Evolutionary conservation across 116 monocot species (phyloP), one percentile per base, ranked within the genome.

Genomic region (Phalaenopsis hybrid): DNA sequence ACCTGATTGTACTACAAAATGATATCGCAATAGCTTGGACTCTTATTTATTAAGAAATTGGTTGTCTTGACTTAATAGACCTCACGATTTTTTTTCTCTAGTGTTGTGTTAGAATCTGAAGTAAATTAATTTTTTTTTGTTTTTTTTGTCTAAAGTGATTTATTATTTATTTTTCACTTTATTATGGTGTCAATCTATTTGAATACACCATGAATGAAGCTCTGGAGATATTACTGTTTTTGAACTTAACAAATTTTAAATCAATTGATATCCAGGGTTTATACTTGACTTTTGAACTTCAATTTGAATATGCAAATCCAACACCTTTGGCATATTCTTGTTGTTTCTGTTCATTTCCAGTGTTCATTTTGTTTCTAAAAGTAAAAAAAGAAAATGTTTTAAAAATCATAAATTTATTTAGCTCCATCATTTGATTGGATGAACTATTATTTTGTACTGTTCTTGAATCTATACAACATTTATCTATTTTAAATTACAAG

Each of bases 171-270:
- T 58, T 76, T 86, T 80, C 31, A 74, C 85, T 92, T 81, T 75
- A 21, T 70, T 81, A 69, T 46, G 80, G 33, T 18, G 52, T 74
- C 59, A 78, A 82, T 78, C 74, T 77, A 48, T 44, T 52, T 48
- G 73, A 76, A 73, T 80, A 83, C 86, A 87, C 91, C 78, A 77
- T 96, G 49, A 77, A 87, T 65, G 94, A 92, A 33, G 74, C 94
- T 91, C 86, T 91, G 87, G 79, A 82, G 46, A 59, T 92, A 72
- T 80, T 96, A 92, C 81, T 78, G 85, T 91, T 82, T 44, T 41
- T 51, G 94, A 96, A 81, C 78, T 96, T 83, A 87, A 63, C 89
- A 94, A 84, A 84, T 94, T 72, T 75, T 78, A 58, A 86, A 80
- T 41, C 1, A 65, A 43, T 57, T 44, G 55, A 79, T 88, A 74